Conservation (phyloP, 352 stramenopile genomes). For the Nothophytophthora sp. region DNA sequence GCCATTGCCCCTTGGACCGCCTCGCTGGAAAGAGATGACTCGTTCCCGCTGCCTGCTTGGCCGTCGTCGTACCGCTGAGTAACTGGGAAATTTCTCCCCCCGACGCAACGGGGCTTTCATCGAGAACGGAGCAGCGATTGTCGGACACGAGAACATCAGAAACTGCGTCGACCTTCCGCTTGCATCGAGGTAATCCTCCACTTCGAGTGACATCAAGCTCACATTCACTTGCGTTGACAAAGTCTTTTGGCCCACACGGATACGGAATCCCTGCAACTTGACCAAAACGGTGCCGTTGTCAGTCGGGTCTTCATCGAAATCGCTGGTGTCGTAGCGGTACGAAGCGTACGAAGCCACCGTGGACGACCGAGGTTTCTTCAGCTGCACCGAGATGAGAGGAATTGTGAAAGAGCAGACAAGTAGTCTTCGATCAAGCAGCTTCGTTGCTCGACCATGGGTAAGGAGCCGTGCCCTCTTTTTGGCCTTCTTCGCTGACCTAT, state of each 20-base stretch:
- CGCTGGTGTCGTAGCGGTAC: constrained; percentile 61
- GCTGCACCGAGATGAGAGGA: constrained; percentile 75
- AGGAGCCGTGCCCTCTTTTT: constrained; percentile 26
- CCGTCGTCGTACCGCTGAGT: constrained; percentile 28
- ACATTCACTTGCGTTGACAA: constrained; percentile 75
- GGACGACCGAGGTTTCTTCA: constrained; percentile 71
- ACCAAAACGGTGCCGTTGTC: constrained; percentile 74
- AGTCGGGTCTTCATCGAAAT: constrained; percentile 55
- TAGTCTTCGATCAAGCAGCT: constrained; percentile 69
- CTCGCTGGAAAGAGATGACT: constrained; percentile 63
- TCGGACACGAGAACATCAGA: constrained; percentile 79
- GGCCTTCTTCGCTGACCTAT: constrained; percentile 23
- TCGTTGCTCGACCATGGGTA: constrained; percentile 22
- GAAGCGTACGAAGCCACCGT: constrained; percentile 46
- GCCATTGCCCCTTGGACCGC: constrained; percentile 14
- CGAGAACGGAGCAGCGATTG: constrained; percentile 65
- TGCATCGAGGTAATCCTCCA: constrained; percentile 73
- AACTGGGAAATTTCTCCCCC: constrained; percentile 29
- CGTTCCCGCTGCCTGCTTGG: constrained; percentile 51
- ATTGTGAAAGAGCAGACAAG: constrained; percentile 85
- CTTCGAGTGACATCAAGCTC: constrained; percentile 70
- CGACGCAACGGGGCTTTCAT: constrained; percentile 53
- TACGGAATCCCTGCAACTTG: constrained; percentile 81
- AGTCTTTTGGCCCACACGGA: constrained; percentile 81
- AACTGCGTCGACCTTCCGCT: constrained; percentile 68